phyloP scores from a whole-genome alignment of 352 stramenopile species.

The Albugo candida region DNA sequence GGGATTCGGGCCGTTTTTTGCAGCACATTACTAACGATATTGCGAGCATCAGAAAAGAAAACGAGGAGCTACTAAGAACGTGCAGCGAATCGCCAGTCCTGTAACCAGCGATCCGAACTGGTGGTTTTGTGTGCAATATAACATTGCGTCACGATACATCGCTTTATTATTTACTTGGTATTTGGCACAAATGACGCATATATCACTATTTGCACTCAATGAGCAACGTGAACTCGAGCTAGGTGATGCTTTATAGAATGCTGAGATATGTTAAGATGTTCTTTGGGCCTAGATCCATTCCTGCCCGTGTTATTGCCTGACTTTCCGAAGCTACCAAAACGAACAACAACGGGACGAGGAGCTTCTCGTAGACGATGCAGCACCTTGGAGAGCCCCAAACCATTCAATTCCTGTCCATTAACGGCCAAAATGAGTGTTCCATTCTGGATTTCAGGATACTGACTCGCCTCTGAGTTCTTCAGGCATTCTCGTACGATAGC shows the following conservation, averaged over 20 bases:
- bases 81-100: no score
- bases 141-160: no score
- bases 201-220: no score
- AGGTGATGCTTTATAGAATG: no score
- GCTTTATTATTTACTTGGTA: no score
- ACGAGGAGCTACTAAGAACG: conserved; percentile 16
- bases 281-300: no score
- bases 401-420: conserved; percentile 57
- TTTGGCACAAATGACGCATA: no score
- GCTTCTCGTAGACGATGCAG: conserved; percentile 59
- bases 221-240: no score
- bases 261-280: no score
- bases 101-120: no score
- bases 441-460: conserved; percentile 59
- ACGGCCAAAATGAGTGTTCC: conserved; percentile 66
- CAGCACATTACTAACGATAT: conserved; percentile 57
- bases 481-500: conserved; percentile 72
- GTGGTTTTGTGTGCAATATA: no score
- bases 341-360: conserved; percentile 57
- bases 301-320: no score
- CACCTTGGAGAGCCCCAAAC: conserved; percentile 46
- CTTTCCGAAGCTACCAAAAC: conserved; percentile 26
- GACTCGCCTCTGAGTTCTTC: conserved; percentile 42
- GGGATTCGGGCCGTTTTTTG: conserved; percentile 44
- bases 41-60: conserved; percentile 44